phyloP scores from a whole-genome alignment of 768 basidiomycete genomes.

The Lentinula aciculospora region DNA sequence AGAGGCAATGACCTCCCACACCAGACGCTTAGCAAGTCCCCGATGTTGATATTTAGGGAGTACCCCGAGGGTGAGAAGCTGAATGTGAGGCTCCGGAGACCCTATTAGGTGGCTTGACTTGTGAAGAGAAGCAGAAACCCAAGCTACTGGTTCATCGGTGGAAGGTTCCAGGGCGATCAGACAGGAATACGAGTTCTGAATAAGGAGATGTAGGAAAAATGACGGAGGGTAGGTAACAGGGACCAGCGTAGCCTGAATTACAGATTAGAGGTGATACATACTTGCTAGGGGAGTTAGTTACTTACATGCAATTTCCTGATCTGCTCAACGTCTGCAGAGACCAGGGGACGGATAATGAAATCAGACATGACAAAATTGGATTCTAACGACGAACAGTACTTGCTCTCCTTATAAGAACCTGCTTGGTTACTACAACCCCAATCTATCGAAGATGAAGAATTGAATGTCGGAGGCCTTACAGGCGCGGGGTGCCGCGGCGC shows the following conservation, averaged over 20 bases:
- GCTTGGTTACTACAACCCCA: too few relatives aligned
- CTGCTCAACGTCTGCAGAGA: not conserved
- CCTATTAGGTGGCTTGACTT: constrained; percentile 13
- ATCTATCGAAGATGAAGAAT: not conserved
- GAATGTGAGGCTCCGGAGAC: constrained; percentile 26
- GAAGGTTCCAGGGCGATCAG: constrained; percentile 30
- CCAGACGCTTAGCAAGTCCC: constrained; percentile 38
- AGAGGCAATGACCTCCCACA: constrained; percentile 24
- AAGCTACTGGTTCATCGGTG: constrained; percentile 30
- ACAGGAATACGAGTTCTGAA: constrained; percentile 33
- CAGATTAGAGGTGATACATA: constrained; percentile 5
- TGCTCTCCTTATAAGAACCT: not conserved
- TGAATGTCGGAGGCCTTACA: not conserved
- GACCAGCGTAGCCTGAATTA: constrained; percentile 26
- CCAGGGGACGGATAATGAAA: constrained; percentile 4
- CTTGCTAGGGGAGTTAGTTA: not conserved
- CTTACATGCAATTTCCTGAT: constrained; percentile 34
- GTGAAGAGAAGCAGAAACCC: constrained; percentile 35
- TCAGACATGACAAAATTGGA: not conserved
- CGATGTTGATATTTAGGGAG: constrained; percentile 35
- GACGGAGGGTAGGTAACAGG: constrained; percentile 35
- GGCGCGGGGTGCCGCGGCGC: not conserved
- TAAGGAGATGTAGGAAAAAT: constrained; percentile 42
- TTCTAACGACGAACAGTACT: not conserved
- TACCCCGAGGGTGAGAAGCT: constrained; percentile 50